Evolutionary conservation across 495 filamentous ascomycete species (phyloP).

Genomic region (Sphaerosporella brunnea): DNA sequence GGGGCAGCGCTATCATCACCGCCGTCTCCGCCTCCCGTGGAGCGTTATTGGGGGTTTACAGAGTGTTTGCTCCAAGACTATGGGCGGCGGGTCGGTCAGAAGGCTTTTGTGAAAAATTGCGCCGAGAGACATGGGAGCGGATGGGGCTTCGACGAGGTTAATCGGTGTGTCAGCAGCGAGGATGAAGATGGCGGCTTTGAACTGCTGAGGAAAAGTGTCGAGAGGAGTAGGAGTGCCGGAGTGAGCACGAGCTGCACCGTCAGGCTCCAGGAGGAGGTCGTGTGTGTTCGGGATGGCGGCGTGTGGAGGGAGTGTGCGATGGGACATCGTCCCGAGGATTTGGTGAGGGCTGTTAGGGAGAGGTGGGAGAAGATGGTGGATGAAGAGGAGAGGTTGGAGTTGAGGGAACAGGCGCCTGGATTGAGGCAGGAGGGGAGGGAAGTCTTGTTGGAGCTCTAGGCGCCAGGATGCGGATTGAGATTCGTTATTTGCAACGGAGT

Average conservation of each 20-base stretch:
- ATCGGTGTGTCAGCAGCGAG: constrained; percentile 45
- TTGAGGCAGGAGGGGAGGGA: not conserved
- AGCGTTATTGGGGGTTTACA: constrained; percentile 74
- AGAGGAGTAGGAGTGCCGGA: constrained; percentile 42
- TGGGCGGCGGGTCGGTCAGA: constrained; percentile 51
- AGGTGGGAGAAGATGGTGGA: constrained; percentile 29
- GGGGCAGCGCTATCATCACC: constrained; percentile 48
- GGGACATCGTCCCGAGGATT: constrained; percentile 49
- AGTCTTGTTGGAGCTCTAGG: not conserved
- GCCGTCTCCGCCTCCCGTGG: constrained; percentile 43
- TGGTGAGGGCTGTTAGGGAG: constrained; percentile 57
- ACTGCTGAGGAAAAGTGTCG: constrained; percentile 60
- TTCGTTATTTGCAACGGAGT: too few species aligned
- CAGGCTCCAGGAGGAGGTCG: constrained; percentile 53
- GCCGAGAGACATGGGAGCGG: constrained; percentile 56
- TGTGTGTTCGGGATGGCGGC: constrained; percentile 69
- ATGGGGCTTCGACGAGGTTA: constrained; percentile 66
- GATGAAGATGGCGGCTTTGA: constrained; percentile 51
- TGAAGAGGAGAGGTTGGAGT: constrained; percentile 10
- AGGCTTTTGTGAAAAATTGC: constrained; percentile 60
- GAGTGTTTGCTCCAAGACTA: constrained; percentile 69
- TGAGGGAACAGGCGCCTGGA: not conserved
- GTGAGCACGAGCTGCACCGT: constrained; percentile 80
- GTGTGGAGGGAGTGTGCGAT: constrained; percentile 63
- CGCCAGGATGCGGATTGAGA: too few species aligned